Evolutionary conservation across 1,139 yeast genomes (phyloP).

Genomic region (Blastobotrys capitulatus): DNA sequence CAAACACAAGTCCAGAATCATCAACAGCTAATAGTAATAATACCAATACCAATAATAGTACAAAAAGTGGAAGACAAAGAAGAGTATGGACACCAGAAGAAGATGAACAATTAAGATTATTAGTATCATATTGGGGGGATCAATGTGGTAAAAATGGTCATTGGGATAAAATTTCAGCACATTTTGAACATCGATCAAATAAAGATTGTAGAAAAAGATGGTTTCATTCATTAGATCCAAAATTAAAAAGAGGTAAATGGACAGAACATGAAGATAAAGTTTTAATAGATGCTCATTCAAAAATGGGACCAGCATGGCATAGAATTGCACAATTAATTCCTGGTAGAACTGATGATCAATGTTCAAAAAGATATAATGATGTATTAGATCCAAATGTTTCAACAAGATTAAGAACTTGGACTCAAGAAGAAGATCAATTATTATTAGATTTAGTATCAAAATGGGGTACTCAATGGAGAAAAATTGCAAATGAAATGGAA

Average conservation of each 20-base stretch:
- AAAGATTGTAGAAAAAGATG: conserved; percentile 92
- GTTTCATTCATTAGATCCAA: conserved; percentile 80
- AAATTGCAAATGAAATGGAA: conserved; percentile 62
- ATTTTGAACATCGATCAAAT: conserved; percentile 74
- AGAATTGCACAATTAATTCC: conserved; percentile 68
- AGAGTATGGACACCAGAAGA: conserved; percentile 80
- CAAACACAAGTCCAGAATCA: not conserved
- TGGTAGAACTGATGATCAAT: conserved; percentile 92
- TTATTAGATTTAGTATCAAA: conserved; percentile 59
- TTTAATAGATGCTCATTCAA: conserved; percentile 56
- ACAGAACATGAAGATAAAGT: conserved; percentile 73
- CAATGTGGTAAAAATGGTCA: conserved; percentile 69
- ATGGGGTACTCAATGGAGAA: conserved; percentile 90
- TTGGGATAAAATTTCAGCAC: conserved; percentile 68
- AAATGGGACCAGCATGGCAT: conserved; percentile 81
- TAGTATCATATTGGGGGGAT: conserved; percentile 77
- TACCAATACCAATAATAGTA: not conserved
- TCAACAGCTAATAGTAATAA: not conserved
- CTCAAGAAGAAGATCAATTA: conserved; percentile 64
- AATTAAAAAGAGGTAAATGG: conserved; percentile 81
- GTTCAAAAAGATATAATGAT: conserved; percentile 86
- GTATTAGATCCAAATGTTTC: conserved; percentile 79
- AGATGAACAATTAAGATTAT: conserved; percentile 62
- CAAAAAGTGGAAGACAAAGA: conserved; percentile 16
- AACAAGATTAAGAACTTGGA: conserved; percentile 78